Evolutionary conservation across 352 stramenopile genomes (phyloP).

Genomic region (Pythium utonaiense): DNA sequence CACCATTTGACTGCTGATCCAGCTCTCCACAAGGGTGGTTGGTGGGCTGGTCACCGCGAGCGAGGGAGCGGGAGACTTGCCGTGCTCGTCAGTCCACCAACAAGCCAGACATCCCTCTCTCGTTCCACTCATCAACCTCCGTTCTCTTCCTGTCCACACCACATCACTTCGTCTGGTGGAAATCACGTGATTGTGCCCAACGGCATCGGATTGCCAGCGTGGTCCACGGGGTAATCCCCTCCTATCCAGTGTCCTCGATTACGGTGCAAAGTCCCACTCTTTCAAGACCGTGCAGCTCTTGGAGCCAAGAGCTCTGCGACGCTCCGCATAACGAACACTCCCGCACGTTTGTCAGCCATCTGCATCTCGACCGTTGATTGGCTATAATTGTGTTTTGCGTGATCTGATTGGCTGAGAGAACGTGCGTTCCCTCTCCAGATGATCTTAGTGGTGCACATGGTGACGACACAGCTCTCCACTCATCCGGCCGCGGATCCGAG

Average conservation of each 20-base stretch:
- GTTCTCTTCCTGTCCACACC: not conserved
- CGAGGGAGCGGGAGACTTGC: no score
- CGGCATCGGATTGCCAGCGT: not conserved
- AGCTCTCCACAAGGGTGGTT: no score
- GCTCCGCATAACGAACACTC: slow-evolving; percentile 4
- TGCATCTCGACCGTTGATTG: slow-evolving; percentile 1
- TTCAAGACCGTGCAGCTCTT: not conserved
- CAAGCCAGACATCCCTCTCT: not conserved
- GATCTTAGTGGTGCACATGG: slow-evolving; percentile 26
- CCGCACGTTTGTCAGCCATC: not conserved
- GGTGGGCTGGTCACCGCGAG: no score
- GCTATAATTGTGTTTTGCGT: not conserved
- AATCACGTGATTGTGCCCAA: not conserved
- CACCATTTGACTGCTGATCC: no score
- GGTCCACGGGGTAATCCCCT: not conserved
- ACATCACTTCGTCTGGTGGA: no score
- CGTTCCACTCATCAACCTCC: not conserved
- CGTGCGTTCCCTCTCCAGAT: not conserved
- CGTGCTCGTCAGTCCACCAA: not conserved
- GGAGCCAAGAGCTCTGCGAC: not conserved
- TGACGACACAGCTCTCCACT: slow-evolving; percentile 24
- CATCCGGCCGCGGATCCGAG: not conserved
- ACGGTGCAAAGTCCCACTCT: not conserved
- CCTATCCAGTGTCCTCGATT: not conserved
- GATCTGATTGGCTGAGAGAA: slow-evolving; percentile 9